Conservation (phyloP, 495 filamentous ascomycete genomes). For the Penicillium soppii region DNA sequence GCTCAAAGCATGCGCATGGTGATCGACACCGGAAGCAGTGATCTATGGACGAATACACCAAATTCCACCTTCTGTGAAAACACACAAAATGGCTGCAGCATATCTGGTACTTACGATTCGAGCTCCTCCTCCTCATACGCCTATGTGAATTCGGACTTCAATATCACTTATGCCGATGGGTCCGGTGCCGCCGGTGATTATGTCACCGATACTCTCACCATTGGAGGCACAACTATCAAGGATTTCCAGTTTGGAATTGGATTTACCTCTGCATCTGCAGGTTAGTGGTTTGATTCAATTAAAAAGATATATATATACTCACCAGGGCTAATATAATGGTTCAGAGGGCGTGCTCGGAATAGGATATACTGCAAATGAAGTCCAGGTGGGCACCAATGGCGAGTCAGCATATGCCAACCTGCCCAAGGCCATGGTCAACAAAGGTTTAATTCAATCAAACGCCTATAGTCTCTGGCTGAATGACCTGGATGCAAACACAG, state of each 20-base stretch:
- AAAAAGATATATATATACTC: neutral
- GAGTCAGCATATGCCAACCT: constrained; percentile 72
- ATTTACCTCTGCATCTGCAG: constrained; percentile 62
- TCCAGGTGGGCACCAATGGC: constrained; percentile 62
- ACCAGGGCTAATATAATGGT: neutral
- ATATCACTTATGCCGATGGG: constrained; percentile 89
- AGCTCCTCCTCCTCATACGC: constrained; percentile 78
- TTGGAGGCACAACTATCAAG: constrained; percentile 61
- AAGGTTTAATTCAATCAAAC: constrained; percentile 70
- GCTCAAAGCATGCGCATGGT: constrained; percentile 62
- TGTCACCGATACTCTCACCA: constrained; percentile 70
- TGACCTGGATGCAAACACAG: constrained; percentile 62
- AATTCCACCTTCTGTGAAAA: constrained; percentile 58
- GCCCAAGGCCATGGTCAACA: constrained; percentile 68
- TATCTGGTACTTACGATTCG: constrained; percentile 67
- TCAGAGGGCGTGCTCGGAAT: constrained; percentile 84
- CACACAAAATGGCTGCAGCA: constrained; percentile 46
- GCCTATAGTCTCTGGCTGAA: constrained; percentile 71
- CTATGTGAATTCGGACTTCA: constrained; percentile 76
- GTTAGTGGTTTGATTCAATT: constrained; percentile 19
- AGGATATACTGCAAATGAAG: constrained; percentile 83
- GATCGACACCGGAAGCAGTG: constrained; percentile 83
- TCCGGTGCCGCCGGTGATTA: constrained; percentile 81
- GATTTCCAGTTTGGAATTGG: constrained; percentile 86
- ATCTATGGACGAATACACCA: constrained; percentile 81